Base-by-base conservation (phyloP, 176 grass and related monocot genomes). In the Bonia amplexicaulis region DNA sequence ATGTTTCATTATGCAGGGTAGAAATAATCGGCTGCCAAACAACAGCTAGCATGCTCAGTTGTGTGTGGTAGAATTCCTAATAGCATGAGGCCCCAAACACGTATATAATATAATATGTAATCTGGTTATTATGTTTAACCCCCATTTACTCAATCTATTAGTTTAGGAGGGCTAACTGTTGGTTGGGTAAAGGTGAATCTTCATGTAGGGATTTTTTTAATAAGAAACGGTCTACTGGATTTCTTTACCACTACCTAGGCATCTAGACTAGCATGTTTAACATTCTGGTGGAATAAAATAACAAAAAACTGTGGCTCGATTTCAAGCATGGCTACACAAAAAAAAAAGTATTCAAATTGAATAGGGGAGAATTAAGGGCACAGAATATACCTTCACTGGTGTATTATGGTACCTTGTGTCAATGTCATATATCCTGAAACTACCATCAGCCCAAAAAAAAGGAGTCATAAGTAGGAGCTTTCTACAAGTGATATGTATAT, bases 331-430 rank as follows among this genome's bases (percentile, higher is more conserved):
- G 59, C 22, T 12, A 31, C 12, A 11, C 53, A 74, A 15, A 44
- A 49, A 60, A 75, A 42, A 37, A 71, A 49, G 62, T 15, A 57
- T 26, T 20, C 16, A 39, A 73, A 71, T 68, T 82, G 65, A 73
- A 78, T 40, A 75, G 17, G 20, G 19, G 39, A 33, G 9, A 81
- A 80, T 7, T 60, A 10, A 82, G 25, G 22, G 31, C 12, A 77
- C 44, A 64, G 1, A 44, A 77, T 77, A 89, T 94, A 98, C 96
- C 96, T 98, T 98, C 82, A 92, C 90, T 62, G 93, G 80, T 60
- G 66, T 87, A 55, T 90, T 90, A 45, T 95, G 93, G 68, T 94
- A 98, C 74, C 89, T 95, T 37, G 96, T 98, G 82, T 98, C 96
- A 70, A 96, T 37, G 64, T 98, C 96, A 92, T 92, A 95, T 68